Evolutionary conservation across 225 moss, liverwort and hornwort species (phyloP), one percentile per base, ranked within the genome.

Genomic region (Pseudisothecium myosuroides): DNA sequence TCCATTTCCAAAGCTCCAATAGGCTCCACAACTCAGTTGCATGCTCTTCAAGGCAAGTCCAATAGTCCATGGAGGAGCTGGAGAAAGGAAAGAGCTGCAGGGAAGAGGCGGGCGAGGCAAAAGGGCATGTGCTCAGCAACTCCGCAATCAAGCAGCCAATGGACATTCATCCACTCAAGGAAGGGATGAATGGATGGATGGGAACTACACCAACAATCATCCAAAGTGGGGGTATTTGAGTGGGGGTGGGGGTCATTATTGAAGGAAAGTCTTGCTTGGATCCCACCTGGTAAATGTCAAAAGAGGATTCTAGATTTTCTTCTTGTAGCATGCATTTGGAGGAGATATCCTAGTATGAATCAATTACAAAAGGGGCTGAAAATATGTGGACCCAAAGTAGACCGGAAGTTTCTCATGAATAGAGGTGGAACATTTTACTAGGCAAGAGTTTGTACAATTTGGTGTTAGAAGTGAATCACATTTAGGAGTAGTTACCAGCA

Each of bases 371-470:
- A 10, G 76, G 23, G 50, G 5, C 0, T 14, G 3, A 14, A 76
- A 52, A 52, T 49, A 14, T 18, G 11, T 45, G 10, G 17, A 45
- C 9, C 3, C 17, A 45, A 73, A 50, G 20, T 11, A 0, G 1
- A 11, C 4, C 0, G 0, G 1, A 10, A 19, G 19, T 11, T 1
- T 49, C 2, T 75, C 1, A 20, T 8, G 1, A 52, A 52, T 36
- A 9, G 2, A 36, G 12, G 5, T 76, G 1, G 22, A 76, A 36
- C 5, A 45, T 45, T 73, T 10, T 45, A n/a, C n/a, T n/a, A 28
- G 73, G 3, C 3, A 28, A 28, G 7, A 45, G 17, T 28, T 45
- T 15, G 28, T 45, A 28, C 1, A 24, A 3, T 73, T 45, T 1
- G 1, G 2, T 73, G 43, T 9, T 5, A 28, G 4, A 72, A 45